These are phyloP conservation scores for Nigrospora oryzae DNA, from an alignment of 2,329 filamentous ascomycete species.

Conservation along the genomic window DNA sequence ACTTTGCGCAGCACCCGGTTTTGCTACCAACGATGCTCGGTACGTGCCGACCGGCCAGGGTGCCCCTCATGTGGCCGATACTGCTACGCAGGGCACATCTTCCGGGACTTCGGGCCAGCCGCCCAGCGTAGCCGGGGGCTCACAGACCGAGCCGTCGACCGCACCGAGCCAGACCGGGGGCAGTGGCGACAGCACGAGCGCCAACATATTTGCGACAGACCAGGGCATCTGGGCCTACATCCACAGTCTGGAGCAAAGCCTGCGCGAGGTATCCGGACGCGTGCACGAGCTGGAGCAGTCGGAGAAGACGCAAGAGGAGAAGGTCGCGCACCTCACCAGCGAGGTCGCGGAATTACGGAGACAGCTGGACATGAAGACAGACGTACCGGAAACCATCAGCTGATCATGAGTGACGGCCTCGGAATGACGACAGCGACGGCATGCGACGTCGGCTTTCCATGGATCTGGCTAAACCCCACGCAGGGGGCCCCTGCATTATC, in stretches of 20 bases:
- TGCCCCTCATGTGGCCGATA: slow-evolving; percentile 8
- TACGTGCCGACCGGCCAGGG: slow-evolving; percentile 16
- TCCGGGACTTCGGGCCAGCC: background rate
- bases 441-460: too few species aligned
- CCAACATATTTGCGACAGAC: slow-evolving; percentile 54
- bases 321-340: slow-evolving; percentile 24
- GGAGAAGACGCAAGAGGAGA: slow-evolving; percentile 27
- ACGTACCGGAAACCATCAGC: slow-evolving; percentile 6
- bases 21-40: slow-evolving; percentile 19
- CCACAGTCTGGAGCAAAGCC: slow-evolving; percentile 56
- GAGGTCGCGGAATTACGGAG: slow-evolving; percentile 23
- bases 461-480: too few species aligned
- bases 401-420: background rate
- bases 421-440: background rate
- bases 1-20: slow-evolving; percentile 16
- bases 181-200: slow-evolving; percentile 53
- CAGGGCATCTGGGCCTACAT: slow-evolving; percentile 66
- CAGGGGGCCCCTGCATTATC: too few species aligned
- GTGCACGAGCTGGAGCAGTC: slow-evolving; percentile 31
- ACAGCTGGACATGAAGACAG: slow-evolving; percentile 18
- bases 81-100: slow-evolving; percentile 12
- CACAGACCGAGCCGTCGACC: slow-evolving; percentile 32
- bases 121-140: slow-evolving; percentile 2
- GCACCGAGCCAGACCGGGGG: slow-evolving; percentile 43
- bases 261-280: slow-evolving; percentile 37